These are phyloP conservation scores for Candida odintsovae DNA, from an alignment of 805 yeast species.

Conservation along the genomic window DNA sequence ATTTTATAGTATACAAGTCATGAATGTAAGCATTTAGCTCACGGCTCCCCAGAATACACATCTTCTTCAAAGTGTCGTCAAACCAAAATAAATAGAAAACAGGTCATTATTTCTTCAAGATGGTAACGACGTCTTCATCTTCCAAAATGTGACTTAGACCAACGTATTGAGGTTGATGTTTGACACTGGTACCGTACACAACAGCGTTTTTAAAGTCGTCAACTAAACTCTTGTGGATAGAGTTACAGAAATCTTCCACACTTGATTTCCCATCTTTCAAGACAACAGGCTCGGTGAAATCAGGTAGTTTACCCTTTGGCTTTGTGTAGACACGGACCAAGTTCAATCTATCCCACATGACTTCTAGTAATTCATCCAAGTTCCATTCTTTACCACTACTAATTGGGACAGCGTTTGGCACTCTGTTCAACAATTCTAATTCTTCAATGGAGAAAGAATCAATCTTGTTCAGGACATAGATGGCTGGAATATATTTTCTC, in stretches of 20 bases:
- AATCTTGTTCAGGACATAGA: constrained; percentile 91
- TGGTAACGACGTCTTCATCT: constrained; percentile 97
- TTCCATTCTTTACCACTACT: constrained; percentile 97
- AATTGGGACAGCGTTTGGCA: constrained; percentile 96
- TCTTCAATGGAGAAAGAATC: constrained; percentile 94
- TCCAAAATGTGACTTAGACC: constrained; percentile 78
- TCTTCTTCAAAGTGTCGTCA: not conserved
- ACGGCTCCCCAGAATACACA: not conserved
- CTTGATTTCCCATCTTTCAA: constrained; percentile 74
- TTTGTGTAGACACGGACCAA: constrained; percentile 95
- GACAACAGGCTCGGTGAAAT: constrained; percentile 92
- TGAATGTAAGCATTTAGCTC: not conserved
- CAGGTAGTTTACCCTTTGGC: constrained; percentile 93
- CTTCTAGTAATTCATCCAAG: constrained; percentile 85
- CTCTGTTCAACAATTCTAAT: constrained; percentile 80
- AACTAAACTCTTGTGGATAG: constrained; percentile 90
- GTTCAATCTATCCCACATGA: constrained; percentile 91
- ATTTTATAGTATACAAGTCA: constrained; percentile 1
- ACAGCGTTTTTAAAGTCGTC: constrained; percentile 91
- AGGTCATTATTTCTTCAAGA: constrained; percentile 56
- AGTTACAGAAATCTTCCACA: constrained; percentile 94
- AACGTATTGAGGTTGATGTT: constrained; percentile 96
- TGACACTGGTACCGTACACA: constrained; percentile 90
- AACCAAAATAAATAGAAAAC: not conserved
- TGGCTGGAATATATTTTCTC: constrained; percentile 92